Evolutionary conservation across 768 basidiomycete species (phyloP).

Genomic region (Roridomyces roridus): DNA sequence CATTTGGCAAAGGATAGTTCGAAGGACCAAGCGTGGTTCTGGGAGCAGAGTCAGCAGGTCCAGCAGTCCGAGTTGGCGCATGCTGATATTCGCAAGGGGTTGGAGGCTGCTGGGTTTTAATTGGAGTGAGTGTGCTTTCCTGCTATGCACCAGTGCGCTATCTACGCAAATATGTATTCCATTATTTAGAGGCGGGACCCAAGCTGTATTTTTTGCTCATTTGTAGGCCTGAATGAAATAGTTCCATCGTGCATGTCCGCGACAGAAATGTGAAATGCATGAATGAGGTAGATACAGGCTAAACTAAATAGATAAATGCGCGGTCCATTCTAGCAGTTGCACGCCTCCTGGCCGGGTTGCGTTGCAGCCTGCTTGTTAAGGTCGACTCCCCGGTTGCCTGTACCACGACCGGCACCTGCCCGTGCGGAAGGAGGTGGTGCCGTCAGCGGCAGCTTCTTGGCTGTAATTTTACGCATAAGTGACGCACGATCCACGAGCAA

Average conservation of each 20-base stretch:
- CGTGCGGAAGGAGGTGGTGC: constrained; percentile 71
- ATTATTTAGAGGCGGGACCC: neutral
- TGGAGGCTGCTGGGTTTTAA: constrained; percentile 73
- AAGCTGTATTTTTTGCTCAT: neutral
- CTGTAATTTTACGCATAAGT: constrained; percentile 40
- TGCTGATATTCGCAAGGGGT: constrained; percentile 69
- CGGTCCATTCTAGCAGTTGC: constrained; percentile 69
- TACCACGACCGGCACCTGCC: constrained; percentile 55
- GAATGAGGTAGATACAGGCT: constrained; percentile 39
- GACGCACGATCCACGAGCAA: constrained; percentile 3
- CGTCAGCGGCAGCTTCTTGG: constrained; percentile 88
- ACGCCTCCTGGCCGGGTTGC: constrained; percentile 64
- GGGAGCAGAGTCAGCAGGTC: constrained; percentile 64
- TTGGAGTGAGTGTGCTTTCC: constrained; percentile 3
- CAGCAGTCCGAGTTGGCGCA: constrained; percentile 63
- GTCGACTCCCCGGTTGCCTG: constrained; percentile 72
- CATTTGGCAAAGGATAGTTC: constrained; percentile 47
- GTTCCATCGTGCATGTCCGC: constrained; percentile 46
- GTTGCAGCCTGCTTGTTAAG: constrained; percentile 70
- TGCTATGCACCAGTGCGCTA: neutral
- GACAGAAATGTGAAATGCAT: constrained; percentile 31
- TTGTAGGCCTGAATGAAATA: constrained; percentile 21
- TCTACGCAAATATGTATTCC: neutral
- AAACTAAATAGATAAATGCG: constrained; percentile 35
- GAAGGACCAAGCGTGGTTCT: constrained; percentile 59